These are phyloP conservation scores for Fusarium oligoseptatum DNA, from an alignment of 2,329 filamentous ascomycete genomes.

Conservation along the genomic window DNA sequence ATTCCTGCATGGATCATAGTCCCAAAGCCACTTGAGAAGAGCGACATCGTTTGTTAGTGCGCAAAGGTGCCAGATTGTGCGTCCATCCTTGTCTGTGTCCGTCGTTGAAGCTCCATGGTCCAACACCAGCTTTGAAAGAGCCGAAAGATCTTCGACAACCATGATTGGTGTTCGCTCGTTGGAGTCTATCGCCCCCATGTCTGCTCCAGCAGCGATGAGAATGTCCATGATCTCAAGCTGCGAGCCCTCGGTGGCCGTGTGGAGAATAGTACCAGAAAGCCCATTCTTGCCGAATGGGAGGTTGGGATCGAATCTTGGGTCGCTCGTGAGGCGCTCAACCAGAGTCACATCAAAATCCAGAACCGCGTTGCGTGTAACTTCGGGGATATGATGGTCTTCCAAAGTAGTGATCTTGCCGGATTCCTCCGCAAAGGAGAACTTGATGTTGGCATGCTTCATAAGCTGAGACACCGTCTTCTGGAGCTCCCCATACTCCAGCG, in stretches of 20 bases:
- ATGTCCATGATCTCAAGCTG: conserved; percentile 46
- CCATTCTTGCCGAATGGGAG: conserved; percentile 25
- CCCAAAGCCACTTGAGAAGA: conserved; percentile 49
- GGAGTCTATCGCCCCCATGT: conserved; percentile 47
- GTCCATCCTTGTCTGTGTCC: conserved; percentile 48
- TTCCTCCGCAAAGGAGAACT: conserved; percentile 22
- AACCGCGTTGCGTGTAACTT: conserved; percentile 43
- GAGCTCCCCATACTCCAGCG: conserved; percentile 26
- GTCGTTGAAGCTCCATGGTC: conserved; percentile 46
- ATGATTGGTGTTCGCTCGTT: conserved; percentile 54
- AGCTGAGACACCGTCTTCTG: conserved; percentile 23
- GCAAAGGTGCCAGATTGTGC: conserved; percentile 56
- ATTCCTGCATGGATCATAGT: conserved; percentile 46
- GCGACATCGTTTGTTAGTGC: conserved; percentile 50
- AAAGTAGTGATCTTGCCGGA: conserved; percentile 21
- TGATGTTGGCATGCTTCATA: conserved; percentile 31
- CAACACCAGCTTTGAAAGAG: conserved; percentile 46
- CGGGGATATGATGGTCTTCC: conserved; percentile 35
- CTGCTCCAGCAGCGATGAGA: conserved; percentile 46
- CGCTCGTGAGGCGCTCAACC: conserved; percentile 46
- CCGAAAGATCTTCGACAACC: conserved; percentile 45
- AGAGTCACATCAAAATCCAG: conserved; percentile 42
- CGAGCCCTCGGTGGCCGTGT: conserved; percentile 47
- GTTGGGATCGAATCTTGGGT: conserved; percentile 51
- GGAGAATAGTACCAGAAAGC: conserved; percentile 47